Conservation (phyloP, 2,329 filamentous ascomycete genomes). For the Phialophora expanda region DNA sequence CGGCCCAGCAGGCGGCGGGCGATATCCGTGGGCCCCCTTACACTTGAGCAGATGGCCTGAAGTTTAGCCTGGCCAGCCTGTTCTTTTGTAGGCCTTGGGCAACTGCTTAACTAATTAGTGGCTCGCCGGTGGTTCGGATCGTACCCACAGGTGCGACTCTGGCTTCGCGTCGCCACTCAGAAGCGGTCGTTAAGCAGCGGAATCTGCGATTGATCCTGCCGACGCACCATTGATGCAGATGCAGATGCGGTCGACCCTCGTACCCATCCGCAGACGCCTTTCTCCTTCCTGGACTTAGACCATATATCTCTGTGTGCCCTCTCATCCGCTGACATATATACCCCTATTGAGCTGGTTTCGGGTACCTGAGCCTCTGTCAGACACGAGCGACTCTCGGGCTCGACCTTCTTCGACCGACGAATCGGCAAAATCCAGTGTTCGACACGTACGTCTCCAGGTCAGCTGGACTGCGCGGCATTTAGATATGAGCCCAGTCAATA, state of each 20-base stretch:
- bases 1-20: slow-evolving; percentile 12
- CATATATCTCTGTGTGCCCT: slow-evolving; percentile 15
- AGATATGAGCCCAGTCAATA: slow-evolving; percentile 22
- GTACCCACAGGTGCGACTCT: slow-evolving; percentile 13
- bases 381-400: not conserved
- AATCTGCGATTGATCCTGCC: slow-evolving; percentile 20
- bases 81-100: slow-evolving; percentile 11
- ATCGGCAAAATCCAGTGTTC: not conserved
- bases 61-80: slow-evolving; percentile 12
- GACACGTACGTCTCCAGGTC: slow-evolving; percentile 7
- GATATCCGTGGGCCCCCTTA: slow-evolving; percentile 13
- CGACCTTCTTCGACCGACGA: slow-evolving; percentile 4
- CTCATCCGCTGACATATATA: slow-evolving; percentile 5
- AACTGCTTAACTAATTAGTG: slow-evolving; percentile 25
- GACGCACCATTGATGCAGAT: slow-evolving; percentile 19
- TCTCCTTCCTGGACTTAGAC: slow-evolving; percentile 18
- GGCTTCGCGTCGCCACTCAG: slow-evolving; percentile 17
- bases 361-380: not conserved
- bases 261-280: slow-evolving; percentile 15
- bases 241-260: slow-evolving; percentile 10
- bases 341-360: slow-evolving; percentile 3
- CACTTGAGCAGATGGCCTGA: slow-evolving; percentile 15
- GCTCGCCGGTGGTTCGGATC: slow-evolving; percentile 10
- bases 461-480: slow-evolving; percentile 5
- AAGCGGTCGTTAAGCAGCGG: slow-evolving; percentile 16